phyloP scores from a whole-genome alignment of 768 basidiomycete species.

The Hygrocybe punicea region DNA sequence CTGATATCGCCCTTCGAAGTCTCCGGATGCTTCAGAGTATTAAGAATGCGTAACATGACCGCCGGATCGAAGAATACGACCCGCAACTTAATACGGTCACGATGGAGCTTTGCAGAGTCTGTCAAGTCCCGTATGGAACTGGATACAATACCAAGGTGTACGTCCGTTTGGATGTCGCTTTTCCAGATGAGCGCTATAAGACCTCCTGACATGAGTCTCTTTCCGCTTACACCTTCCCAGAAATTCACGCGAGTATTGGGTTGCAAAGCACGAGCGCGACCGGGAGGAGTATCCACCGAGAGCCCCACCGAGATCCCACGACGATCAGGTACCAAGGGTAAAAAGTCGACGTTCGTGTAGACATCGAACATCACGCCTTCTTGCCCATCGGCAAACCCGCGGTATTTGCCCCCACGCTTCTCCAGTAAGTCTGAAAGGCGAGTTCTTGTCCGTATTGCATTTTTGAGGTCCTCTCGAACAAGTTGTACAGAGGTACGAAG shows the following conservation, averaged over 20 bases:
- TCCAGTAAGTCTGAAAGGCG: slow-evolving; percentile 45
- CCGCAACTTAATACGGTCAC: slow-evolving; percentile 41
- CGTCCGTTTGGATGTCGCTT: slow-evolving; percentile 28
- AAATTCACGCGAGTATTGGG: slow-evolving; percentile 43
- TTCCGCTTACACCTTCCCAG: slow-evolving; percentile 61
- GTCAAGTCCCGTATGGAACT: slow-evolving; percentile 45
- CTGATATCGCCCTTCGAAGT: slow-evolving; percentile 19
- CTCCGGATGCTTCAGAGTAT: slow-evolving; percentile 21
- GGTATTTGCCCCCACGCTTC: slow-evolving; percentile 59
- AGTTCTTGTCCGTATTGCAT: slow-evolving; percentile 25
- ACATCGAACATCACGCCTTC: slow-evolving; percentile 60
- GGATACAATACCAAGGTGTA: slow-evolving; percentile 54
- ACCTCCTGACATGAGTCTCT: slow-evolving; percentile 57
- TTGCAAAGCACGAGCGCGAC: slow-evolving; percentile 44
- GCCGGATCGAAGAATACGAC: slow-evolving; percentile 63
- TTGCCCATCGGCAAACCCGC: slow-evolving; percentile 37
- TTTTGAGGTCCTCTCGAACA: slow-evolving; percentile 45
- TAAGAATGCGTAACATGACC: slow-evolving; percentile 48
- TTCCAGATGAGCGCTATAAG: slow-evolving; percentile 61
- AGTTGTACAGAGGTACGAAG: slow-evolving; percentile 49
- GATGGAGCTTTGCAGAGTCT: slow-evolving; percentile 37
- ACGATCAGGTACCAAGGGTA: slow-evolving; percentile 45
- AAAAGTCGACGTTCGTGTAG: slow-evolving; percentile 53
- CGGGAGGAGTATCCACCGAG: slow-evolving; percentile 52
- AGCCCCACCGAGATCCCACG: slow-evolving; percentile 51